A percentile compares a stretch with the other conserved stretches of the same genome.
Conservation (phyloP, 73 alveolate genomes). For the Tetrahymena malaccensis region DNA sequence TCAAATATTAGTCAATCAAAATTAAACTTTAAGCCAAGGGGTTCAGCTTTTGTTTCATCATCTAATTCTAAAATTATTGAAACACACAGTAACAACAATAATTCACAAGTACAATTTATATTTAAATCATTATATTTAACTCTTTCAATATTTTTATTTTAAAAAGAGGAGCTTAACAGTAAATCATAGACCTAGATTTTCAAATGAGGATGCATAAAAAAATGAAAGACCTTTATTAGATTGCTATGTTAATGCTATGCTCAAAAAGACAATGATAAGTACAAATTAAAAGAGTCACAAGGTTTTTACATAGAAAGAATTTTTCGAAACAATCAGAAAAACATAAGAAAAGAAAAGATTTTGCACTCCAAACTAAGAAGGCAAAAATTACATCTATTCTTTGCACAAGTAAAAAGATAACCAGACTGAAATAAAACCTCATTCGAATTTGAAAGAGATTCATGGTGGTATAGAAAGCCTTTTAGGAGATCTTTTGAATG, state of each 20-base stretch:
- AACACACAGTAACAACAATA: neutral
- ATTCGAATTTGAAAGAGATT: neutral
- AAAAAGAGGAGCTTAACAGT: neutral
- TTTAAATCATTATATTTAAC: neutral
- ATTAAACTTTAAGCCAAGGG: neutral
- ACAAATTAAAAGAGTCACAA: neutral
- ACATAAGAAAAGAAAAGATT: neutral
- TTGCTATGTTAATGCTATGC: neutral
- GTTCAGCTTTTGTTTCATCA: neutral
- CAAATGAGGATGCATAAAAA: neutral
- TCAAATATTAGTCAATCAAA: neutral
- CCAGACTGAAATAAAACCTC: neutral
- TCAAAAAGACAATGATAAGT: neutral
- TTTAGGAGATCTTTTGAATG: neutral
- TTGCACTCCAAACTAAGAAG: neutral
- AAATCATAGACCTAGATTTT: neutral
- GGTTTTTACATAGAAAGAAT: neutral
- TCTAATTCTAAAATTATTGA: neutral
- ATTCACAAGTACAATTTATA: neutral
- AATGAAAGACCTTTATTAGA: neutral
- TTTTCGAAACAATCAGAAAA: neutral
- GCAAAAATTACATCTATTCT: neutral
- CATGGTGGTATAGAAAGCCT: neutral
- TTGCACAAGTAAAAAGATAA: neutral
- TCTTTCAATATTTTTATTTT: neutral